Conservation (phyloP, 371 early-diverging fungal species). For the Agmasoma carcini region DNA sequence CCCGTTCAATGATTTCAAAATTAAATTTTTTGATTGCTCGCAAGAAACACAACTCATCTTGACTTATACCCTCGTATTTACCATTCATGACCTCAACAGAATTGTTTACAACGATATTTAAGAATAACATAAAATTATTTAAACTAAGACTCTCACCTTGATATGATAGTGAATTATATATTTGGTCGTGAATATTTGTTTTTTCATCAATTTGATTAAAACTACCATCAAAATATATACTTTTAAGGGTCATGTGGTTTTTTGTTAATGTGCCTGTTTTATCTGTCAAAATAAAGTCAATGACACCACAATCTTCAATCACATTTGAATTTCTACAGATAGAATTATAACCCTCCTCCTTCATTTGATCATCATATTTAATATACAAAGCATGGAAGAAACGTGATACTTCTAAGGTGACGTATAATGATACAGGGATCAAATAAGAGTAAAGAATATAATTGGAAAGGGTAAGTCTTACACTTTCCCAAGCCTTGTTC, state of each 20-base stretch:
- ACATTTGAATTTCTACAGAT: conserved; percentile 69
- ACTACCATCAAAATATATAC: conserved; percentile 23
- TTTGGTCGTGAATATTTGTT: neutral
- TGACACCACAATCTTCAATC: conserved; percentile 79
- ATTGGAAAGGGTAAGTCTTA: conserved; percentile 47
- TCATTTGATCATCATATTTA: conserved; percentile 39
- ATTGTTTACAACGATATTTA: conserved; percentile 49
- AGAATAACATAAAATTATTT: conserved; percentile 18
- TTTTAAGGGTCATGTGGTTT: conserved; percentile 78
- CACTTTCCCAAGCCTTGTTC: conserved; percentile 4
- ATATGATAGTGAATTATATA: neutral
- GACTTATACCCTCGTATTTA: conserved; percentile 50
- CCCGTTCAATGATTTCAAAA: conserved; percentile 6
- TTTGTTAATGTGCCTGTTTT: conserved; percentile 94
- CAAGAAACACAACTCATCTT: conserved; percentile 53
- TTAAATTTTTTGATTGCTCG: conserved; percentile 23
- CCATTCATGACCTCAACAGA: conserved; percentile 45
- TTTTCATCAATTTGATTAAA: conserved; percentile 55
- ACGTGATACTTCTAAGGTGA: conserved; percentile 65
- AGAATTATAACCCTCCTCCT: conserved; percentile 61
- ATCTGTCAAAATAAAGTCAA: conserved; percentile 81
- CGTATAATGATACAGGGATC: conserved; percentile 83
- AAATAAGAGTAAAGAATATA: conserved; percentile 55
- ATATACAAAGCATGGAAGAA: conserved; percentile 64
- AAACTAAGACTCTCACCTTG: neutral